These are phyloP conservation scores for Botrytis aclada DNA, from an alignment of 2,329 filamentous ascomycete species.

Conservation along the genomic window DNA sequence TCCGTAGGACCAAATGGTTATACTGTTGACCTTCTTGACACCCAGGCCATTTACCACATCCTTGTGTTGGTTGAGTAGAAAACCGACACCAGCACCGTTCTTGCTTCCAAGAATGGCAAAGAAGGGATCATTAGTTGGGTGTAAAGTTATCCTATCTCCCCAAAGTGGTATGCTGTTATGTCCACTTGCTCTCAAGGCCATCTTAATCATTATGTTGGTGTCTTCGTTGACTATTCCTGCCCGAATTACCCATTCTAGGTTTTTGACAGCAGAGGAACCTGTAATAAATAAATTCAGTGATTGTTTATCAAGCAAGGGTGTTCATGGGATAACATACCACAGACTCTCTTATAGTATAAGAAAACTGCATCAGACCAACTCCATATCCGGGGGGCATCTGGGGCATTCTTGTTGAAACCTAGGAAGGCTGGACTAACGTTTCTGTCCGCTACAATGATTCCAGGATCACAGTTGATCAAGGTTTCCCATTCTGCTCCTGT, in stretches of 20 bases:
- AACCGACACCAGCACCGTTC: conserved; percentile 2
- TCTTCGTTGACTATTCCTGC: background rate
- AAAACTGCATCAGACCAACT: background rate
- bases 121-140: background rate
- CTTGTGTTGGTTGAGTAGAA: background rate
- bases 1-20: background rate
- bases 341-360: background rate
- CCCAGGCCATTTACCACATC: background rate
- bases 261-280: background rate
- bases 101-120: conserved; percentile 1
- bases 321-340: background rate
- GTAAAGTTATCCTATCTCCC: background rate
- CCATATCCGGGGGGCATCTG: background rate
- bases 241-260: background rate
- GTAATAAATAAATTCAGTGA: background rate
- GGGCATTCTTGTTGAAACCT: background rate
- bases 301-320: background rate
- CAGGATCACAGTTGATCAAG: background rate
- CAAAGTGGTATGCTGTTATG: background rate
- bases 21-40: background rate
- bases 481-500: background rate
- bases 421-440: background rate
- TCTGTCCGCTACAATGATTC: background rate
- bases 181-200: background rate
- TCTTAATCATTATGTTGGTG: background rate